phyloP scores from a whole-genome alignment of 306 rosid genomes.

The Glycyrrhiza uralensis region DNA sequence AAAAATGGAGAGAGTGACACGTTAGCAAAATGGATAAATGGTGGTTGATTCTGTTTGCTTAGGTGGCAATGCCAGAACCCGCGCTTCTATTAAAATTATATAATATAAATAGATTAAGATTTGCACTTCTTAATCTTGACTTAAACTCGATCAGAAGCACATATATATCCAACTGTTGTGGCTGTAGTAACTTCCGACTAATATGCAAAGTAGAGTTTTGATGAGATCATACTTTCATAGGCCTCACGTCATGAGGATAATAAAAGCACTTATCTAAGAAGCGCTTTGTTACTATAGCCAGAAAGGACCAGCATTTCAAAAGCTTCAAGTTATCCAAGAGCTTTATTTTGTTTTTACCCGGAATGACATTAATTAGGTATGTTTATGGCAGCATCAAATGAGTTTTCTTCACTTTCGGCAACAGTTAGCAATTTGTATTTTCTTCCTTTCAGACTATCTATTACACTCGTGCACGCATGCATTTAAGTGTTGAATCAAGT shows the following conservation, averaged over 20 bases:
- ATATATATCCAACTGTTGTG: neutral
- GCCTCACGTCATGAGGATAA: conserved; percentile 28
- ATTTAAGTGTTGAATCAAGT: conserved; percentile 8
- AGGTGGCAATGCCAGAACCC: no score
- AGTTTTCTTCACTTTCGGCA: neutral
- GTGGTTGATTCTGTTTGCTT: no score
- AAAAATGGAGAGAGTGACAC: no score
- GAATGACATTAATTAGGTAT: neutral
- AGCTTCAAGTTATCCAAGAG: neutral
- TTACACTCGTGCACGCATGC: neutral
- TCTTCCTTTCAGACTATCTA: conserved; percentile 10
- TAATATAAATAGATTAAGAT: no score
- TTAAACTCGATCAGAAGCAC: neutral
- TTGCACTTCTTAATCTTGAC: neutral
- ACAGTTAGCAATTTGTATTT: neutral
- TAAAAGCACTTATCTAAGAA: neutral
- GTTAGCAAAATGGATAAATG: no score
- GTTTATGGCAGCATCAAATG: neutral
- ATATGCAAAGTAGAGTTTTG: neutral
- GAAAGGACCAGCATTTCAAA: neutral
- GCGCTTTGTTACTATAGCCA: neutral
- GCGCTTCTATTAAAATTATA: no score
- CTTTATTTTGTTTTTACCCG: neutral
- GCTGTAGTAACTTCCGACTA: neutral
- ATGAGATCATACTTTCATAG: conserved; percentile 35